phyloP scores from a whole-genome alignment of 176 grass and related monocot species.

The Zea luxurians region DNA sequence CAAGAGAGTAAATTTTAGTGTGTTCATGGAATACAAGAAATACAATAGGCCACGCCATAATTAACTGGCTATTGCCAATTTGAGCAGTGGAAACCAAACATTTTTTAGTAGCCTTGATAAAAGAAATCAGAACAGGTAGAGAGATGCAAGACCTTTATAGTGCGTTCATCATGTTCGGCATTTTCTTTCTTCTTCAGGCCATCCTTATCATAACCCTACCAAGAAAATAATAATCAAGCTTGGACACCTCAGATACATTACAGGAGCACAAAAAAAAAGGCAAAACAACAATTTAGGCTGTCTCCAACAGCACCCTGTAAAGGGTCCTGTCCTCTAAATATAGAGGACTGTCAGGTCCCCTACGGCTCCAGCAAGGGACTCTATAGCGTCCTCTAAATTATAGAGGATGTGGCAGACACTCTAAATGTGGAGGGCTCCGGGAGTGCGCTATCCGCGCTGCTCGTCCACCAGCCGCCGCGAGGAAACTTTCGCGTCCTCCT shows the following conservation, averaged over 20 bases:
- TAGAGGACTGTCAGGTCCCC: no score
- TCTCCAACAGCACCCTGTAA: no score
- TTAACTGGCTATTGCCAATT: neutral
- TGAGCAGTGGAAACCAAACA: neutral
- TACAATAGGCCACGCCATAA: no score
- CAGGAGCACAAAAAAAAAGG: neutral
- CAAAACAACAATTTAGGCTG: constrained; percentile 32
- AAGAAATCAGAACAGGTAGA: neutral
- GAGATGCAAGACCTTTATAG: constrained; percentile 57
- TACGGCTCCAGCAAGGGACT: no score
- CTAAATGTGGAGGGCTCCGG: no score
- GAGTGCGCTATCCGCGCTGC: no score
- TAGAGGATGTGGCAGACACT: no score
- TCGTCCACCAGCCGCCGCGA: no score
- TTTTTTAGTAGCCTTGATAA: neutral
- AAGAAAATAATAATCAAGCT: neutral
- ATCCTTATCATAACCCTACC: constrained; percentile 85
- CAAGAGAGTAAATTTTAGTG: neutral
- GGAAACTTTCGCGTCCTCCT: no score
- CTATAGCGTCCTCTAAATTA: no score
- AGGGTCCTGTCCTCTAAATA: no score
- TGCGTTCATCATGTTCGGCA: constrained; percentile 80
- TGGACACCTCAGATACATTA: neutral
- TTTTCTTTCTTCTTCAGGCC: constrained; percentile 81
- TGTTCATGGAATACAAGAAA: neutral